phyloP scores from a whole-genome alignment of 148 eudicot species.

The Rhododendron henanense region DNA sequence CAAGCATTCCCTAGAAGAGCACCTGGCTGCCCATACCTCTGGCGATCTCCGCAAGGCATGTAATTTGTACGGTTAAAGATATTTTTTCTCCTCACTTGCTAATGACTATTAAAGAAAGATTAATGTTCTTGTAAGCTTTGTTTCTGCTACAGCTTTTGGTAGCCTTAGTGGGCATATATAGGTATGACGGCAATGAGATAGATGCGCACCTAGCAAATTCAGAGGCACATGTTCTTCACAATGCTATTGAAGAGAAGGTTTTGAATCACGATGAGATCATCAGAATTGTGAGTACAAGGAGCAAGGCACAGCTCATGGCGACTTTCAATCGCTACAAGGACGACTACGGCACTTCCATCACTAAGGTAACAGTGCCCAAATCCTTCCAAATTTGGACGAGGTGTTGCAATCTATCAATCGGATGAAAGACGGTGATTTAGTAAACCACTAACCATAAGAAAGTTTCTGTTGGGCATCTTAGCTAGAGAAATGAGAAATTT shows the following conservation, averaged over 20 bases:
- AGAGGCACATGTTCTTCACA: slow-evolving; percentile 62
- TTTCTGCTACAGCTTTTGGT: slow-evolving; percentile 56
- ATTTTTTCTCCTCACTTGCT: background rate
- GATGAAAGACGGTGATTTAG: background rate
- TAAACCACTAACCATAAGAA: background rate
- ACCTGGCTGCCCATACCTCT: slow-evolving; percentile 55
- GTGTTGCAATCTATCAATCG: background rate
- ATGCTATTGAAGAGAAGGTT: slow-evolving; percentile 43
- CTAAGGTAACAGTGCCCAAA: slow-evolving; percentile 45
- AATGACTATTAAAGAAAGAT: background rate
- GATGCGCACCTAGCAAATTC: slow-evolving; percentile 46
- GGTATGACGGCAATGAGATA: slow-evolving; percentile 58
- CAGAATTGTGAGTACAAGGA: slow-evolving; percentile 74
- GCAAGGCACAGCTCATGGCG: slow-evolving; percentile 75
- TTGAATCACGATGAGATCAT: slow-evolving; percentile 64
- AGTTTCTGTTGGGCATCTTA: background rate
- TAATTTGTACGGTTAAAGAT: background rate
- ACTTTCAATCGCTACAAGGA: slow-evolving; percentile 76
- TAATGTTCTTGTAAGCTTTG: background rate
- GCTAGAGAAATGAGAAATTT: background rate
- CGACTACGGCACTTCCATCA: slow-evolving; percentile 56
- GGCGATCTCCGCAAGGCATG: slow-evolving; percentile 64
- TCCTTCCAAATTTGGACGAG: background rate
- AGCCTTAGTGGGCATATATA: slow-evolving; percentile 58
- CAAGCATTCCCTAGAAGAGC: slow-evolving; percentile 67